Percentiles rank a stretch among this genome's conserved stretches.
Conservation (phyloP, 495 filamentous ascomycete species). For the Apiosordaria backusii region DNA sequence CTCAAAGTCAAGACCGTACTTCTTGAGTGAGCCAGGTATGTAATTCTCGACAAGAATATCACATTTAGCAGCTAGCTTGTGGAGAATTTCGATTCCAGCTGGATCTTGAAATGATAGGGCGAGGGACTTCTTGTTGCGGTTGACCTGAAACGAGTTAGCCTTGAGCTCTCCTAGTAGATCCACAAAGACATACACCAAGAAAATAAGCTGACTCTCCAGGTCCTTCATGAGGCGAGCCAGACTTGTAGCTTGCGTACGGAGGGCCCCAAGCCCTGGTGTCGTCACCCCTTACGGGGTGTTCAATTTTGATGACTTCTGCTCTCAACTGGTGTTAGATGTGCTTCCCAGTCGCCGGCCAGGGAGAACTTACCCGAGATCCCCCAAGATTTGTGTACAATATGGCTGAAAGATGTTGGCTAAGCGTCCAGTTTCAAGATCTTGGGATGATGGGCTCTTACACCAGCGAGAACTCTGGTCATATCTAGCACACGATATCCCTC, state of each 20-base stretch:
- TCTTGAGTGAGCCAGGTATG: constrained; percentile 82
- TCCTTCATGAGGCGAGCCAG: constrained; percentile 57
- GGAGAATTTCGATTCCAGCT: constrained; percentile 78
- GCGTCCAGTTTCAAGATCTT: background rate
- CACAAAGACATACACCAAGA: constrained; percentile 58
- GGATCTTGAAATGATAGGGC: constrained; percentile 85
- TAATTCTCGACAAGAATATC: constrained; percentile 98
- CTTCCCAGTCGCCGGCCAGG: background rate
- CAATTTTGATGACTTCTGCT: constrained; percentile 94
- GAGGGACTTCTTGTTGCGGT: constrained; percentile 94
- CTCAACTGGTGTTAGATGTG: constrained; percentile 45
- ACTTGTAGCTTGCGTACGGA: constrained; percentile 75
- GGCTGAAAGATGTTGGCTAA: constrained; percentile 53
- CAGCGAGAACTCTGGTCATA: constrained; percentile 94
- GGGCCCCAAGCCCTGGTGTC: constrained; percentile 97
- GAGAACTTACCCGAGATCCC: constrained; percentile 80
- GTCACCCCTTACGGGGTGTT: constrained; percentile 87
- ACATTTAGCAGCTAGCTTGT: constrained; percentile 75
- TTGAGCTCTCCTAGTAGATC: too few species aligned
- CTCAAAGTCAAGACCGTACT: constrained; percentile 84
- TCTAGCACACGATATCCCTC: constrained; percentile 86
- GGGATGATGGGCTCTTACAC: constrained; percentile 59
- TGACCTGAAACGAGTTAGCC: constrained; percentile 56
- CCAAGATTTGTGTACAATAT: constrained; percentile 95
- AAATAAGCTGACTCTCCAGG: constrained; percentile 96